A percentile compares a stretch with the other conserved stretches of the same genome.
Evolutionary conservation across 441 rosid species (phyloP).

Genomic region (Bruguiera hainesii): DNA sequence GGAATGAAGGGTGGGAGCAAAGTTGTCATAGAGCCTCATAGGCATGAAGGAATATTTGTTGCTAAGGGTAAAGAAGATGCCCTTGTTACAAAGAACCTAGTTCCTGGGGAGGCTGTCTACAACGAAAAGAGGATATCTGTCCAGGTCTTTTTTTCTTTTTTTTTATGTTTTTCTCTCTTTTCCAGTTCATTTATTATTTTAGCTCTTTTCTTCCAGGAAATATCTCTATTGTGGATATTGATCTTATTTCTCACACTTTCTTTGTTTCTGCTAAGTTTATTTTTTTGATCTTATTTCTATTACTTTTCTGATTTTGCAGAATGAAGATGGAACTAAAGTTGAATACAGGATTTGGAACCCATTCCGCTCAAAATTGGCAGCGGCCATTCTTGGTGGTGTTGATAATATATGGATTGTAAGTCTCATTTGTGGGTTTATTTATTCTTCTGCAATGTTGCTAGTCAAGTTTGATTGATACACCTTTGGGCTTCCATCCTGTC

Average conservation of each 20-base stretch:
- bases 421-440: neutral
- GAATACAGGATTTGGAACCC: conserved; percentile 97
- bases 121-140: conserved; percentile 88
- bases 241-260: neutral
- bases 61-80: conserved; percentile 98
- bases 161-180: neutral
- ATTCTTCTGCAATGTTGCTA: neutral
- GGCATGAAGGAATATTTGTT: conserved; percentile 86
- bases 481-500: neutral
- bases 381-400: conserved; percentile 93
- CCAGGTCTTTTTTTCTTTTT: conserved; percentile 42
- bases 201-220: neutral
- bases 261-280: no score
- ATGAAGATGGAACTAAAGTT: conserved; percentile 82
- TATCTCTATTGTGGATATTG: neutral
- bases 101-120: conserved; percentile 94
- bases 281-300: neutral
- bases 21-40: conserved; percentile 88
- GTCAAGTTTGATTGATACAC: neutral
- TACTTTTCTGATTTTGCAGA: conserved; percentile 31
- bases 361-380: conserved; percentile 87
- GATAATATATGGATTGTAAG: conserved; percentile 88
- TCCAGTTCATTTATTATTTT: neutral
- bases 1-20: conserved; percentile 92
- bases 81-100: conserved; percentile 87